Conservation (phyloP, 306 rosid genomes). For the Calophaca sinica region DNA sequence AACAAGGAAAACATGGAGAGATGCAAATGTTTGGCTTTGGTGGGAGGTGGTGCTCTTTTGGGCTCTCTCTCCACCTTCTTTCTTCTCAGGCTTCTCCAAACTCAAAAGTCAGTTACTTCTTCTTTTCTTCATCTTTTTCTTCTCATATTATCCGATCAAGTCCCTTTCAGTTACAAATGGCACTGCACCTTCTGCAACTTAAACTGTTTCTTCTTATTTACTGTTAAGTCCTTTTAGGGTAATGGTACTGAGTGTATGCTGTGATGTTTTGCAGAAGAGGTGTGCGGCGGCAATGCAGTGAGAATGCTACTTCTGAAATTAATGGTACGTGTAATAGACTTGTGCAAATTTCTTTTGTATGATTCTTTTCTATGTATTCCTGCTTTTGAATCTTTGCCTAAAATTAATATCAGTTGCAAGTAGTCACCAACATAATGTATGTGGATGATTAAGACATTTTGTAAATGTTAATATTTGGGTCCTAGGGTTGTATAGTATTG, state of each 20-base stretch:
- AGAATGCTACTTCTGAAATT: slow-evolving; percentile 44
- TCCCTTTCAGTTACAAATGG: too few relatives aligned
- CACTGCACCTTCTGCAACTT: background rate
- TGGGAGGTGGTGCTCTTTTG: slow-evolving; percentile 77
- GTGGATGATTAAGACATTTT: background rate
- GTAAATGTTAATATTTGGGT: slow-evolving; percentile 8
- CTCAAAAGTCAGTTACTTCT: slow-evolving; percentile 57
- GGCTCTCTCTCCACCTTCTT: slow-evolving; percentile 81
- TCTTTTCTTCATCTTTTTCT: background rate
- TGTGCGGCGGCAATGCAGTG: slow-evolving; percentile 35
- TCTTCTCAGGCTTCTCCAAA: slow-evolving; percentile 70
- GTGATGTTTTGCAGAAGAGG: slow-evolving; percentile 54
- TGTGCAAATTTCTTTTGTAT: slow-evolving; percentile 13
- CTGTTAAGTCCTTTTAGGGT: too few relatives aligned
- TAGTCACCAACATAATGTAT: background rate
- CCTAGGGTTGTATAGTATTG: background rate
- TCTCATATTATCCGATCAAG: background rate
- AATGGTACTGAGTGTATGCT: background rate
- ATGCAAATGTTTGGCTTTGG: slow-evolving; percentile 59
- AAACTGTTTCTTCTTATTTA: slow-evolving; percentile 2
- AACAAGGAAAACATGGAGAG: slow-evolving; percentile 55
- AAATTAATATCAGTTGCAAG: background rate
- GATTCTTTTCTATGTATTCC: background rate
- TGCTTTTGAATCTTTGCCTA: slow-evolving; percentile 8
- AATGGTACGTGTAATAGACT: slow-evolving; percentile 40